Evolutionary conservation across 2,329 filamentous ascomycete genomes (phyloP).

Genomic region (Scytalidium sp.): DNA sequence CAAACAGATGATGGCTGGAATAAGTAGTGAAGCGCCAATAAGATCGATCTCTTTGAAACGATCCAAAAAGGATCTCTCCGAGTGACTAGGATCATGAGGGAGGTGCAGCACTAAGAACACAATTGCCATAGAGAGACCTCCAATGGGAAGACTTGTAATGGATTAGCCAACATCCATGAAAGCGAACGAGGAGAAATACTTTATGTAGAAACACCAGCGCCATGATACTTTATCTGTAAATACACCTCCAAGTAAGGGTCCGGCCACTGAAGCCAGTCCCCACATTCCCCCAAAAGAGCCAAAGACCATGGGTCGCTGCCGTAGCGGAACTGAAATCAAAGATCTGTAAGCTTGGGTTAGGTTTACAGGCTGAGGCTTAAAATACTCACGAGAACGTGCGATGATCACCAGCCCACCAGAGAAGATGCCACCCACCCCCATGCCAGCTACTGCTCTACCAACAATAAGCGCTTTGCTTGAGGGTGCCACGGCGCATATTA

Average conservation of each 20-base stretch:
- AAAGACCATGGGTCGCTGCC: constrained; percentile 11
- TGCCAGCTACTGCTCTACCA: constrained; percentile 50
- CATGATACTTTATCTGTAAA: constrained; percentile 31
- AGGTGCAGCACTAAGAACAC: constrained; percentile 37
- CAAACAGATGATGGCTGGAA: constrained; percentile 36
- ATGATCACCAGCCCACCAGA: constrained; percentile 51
- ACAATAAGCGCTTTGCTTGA: constrained; percentile 51
- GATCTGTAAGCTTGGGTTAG: constrained; percentile 9
- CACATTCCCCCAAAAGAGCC: constrained; percentile 14
- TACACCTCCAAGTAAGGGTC: constrained; percentile 26
- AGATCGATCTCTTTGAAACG: constrained; percentile 43
- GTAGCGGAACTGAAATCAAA: constrained; percentile 14
- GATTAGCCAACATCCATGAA: background rate
- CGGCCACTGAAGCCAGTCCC: constrained; percentile 18
- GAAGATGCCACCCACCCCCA: constrained; percentile 47
- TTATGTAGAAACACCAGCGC: constrained; percentile 33
- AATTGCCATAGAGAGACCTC: constrained; percentile 29
- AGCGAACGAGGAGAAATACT: constrained; percentile 9
- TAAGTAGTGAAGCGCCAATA: constrained; percentile 37
- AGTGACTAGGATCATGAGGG: constrained; percentile 31
- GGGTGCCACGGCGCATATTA: constrained; percentile 47
- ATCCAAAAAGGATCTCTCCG: constrained; percentile 30
- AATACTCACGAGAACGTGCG: constrained; percentile 25
- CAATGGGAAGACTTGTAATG: constrained; percentile 33
- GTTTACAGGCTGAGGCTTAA: background rate